These are phyloP conservation scores for Trypanosoma platydactyli DNA, from an alignment of 208 protist genomes.

Conservation along the genomic window DNA sequence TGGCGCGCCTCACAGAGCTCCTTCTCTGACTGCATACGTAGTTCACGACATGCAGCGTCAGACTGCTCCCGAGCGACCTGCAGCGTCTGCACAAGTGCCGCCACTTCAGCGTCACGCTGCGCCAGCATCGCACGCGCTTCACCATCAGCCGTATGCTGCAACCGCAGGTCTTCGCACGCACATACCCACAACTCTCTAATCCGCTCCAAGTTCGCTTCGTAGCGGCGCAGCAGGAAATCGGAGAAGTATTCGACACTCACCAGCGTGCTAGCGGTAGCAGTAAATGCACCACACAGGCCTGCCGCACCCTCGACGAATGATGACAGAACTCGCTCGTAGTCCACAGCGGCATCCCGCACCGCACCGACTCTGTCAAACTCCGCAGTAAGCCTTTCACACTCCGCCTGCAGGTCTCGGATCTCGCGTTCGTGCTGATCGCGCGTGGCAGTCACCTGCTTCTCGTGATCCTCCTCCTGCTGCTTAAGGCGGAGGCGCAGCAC, in stretches of 20 bases:
- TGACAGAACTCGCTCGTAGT: slow-evolving; percentile 13
- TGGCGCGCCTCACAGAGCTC: slow-evolving; percentile 20
- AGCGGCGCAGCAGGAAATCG: slow-evolving; percentile 31
- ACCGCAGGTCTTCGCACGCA: not conserved
- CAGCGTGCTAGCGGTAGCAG: slow-evolving; percentile 36
- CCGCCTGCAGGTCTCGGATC: slow-evolving; percentile 14
- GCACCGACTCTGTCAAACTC: not conserved
- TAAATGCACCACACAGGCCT: slow-evolving; percentile 33
- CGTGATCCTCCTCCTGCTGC: slow-evolving; percentile 10
- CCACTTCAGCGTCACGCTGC: slow-evolving; percentile 5
- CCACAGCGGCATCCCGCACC: not conserved
- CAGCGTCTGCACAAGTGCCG: slow-evolving; percentile 2
- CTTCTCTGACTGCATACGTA: too few species aligned
- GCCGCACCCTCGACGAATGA: slow-evolving; percentile 33
- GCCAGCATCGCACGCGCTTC: not conserved
- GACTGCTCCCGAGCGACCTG: not conserved
- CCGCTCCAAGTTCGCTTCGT: slow-evolving; percentile 25
- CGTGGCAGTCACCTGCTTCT: too few species aligned
- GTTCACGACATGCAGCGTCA: not conserved
- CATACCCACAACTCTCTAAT: not conserved
- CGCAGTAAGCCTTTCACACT: slow-evolving; percentile 1
- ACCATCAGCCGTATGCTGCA: not conserved
- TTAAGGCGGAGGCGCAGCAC: slow-evolving; percentile 4
- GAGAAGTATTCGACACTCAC: slow-evolving; percentile 43
- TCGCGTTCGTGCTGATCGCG: slow-evolving; percentile 14